Conservation (phyloP, 352 stramenopile species). For the Pythium sp. region DNA sequence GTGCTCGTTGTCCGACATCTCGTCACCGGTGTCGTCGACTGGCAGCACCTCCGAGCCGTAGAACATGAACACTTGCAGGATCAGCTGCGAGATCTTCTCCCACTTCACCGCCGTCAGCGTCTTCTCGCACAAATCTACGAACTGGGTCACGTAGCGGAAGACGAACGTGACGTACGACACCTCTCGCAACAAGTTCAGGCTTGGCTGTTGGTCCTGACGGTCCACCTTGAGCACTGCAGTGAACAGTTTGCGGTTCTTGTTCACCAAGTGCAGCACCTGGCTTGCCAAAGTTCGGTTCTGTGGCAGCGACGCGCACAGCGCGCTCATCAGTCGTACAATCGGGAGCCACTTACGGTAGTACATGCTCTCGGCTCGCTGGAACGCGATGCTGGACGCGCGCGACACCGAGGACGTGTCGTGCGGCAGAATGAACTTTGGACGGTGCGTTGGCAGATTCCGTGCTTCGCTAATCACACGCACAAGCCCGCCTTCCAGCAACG, state of each 20-base stretch:
- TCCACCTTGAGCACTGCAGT: constrained; percentile 64
- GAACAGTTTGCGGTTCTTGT: constrained; percentile 70
- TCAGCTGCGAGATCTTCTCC: constrained; percentile 70
- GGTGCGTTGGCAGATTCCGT: constrained; percentile 63
- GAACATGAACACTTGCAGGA: constrained; percentile 67
- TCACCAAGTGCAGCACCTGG: constrained; percentile 59
- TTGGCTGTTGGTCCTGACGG: constrained; percentile 34
- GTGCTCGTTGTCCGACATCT: constrained; percentile 27
- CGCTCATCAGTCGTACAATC: constrained; percentile 57
- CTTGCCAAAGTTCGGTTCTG: constrained; percentile 64
- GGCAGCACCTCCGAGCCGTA: constrained; percentile 60
- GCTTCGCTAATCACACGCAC: constrained; percentile 61
- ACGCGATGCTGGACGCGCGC: constrained; percentile 35
- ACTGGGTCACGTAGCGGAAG: constrained; percentile 77
- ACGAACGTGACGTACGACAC: constrained; percentile 76
- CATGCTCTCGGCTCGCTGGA: constrained; percentile 56
- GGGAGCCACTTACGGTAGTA: constrained; percentile 83
- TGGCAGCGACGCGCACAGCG: constrained; percentile 55
- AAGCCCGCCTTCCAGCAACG: constrained; percentile 68
- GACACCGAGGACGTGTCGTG: constrained; percentile 31
- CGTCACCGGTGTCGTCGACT: constrained; percentile 25
- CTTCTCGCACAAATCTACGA: constrained; percentile 65
- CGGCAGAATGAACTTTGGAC: constrained; percentile 54
- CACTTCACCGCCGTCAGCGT: constrained; percentile 59
- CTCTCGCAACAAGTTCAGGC: constrained; percentile 63